Base-by-base conservation (phyloP, 345 rosid genomes). In the Syzygium aromaticum region DNA sequence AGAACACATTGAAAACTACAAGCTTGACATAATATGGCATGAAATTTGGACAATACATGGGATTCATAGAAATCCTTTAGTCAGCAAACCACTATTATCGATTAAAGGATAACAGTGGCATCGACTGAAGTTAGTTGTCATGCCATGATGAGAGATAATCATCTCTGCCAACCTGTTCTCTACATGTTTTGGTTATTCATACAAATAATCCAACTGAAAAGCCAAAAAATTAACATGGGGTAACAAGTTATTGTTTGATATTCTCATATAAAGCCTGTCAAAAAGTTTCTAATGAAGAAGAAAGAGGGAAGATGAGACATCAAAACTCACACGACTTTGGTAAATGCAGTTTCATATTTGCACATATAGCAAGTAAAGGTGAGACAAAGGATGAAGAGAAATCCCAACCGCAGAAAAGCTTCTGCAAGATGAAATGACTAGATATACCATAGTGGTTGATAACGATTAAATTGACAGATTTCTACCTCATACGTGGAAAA, bases 81-180 rank as follows among this genome's bases (percentile, higher is more conserved):
- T 21, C 10, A 6, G 46, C 46, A 67, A 67, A 67, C 0, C 25
- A 33, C 46, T 46, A 67, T 8, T 67, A 67, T 33, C 21, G 7
- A 67, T 67, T 17, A 67, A 12, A 67, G 80, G 80, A 19, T 33
- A 67, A 33, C 46, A 67, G 12, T 17, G 13, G 80, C 80, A 8
- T 56, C 2, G 0, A 33, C 38, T 67, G 80, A 67, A 17, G 6
- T 17, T 17, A 12, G 0, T 30, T 46, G 13, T 67, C 25, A 0
- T 17, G 46, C 33, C 78, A 33, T 67, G 43, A 28, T 67, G 22
- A 67, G 80, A 67, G 80, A 33, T 33, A 67, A 33, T 5, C 25
- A 67, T 67, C 23, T 67, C 78, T 67, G 33, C 30, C 40, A 33
- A 21, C 78, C 78, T 33, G 25, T 67, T 33, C 78, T 33, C 46